phyloP scores from a whole-genome alignment of 2,329 filamentous ascomycete species.

The Sclerotinia sclerotiorum region DNA sequence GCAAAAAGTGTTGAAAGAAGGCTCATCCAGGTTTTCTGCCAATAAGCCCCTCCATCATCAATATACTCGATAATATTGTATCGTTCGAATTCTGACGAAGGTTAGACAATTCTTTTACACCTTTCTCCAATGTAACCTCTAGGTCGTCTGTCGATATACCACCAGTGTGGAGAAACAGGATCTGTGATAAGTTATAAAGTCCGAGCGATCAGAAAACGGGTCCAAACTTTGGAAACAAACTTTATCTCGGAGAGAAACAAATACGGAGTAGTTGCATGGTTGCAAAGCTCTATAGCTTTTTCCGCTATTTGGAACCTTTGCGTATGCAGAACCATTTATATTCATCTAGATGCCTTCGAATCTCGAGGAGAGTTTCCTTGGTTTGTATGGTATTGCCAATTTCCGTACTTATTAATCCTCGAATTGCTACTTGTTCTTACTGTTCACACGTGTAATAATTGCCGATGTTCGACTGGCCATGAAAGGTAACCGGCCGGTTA shows the following conservation, averaged over 20 bases:
- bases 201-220: background rate
- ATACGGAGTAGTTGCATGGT: background rate
- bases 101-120: background rate
- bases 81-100: background rate
- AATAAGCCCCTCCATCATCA: background rate
- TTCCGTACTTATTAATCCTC: background rate
- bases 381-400: background rate
- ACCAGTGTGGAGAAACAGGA: background rate
- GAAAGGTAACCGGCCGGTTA: background rate
- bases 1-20: background rate
- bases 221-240: background rate
- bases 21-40: background rate
- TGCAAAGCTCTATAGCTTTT: background rate
- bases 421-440: background rate
- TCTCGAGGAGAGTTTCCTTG: background rate
- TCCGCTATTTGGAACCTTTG: background rate
- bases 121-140: background rate
- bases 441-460: background rate
- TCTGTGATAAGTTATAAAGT: background rate
- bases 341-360: background rate
- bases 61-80: background rate
- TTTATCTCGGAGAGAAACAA: background rate
- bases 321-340: background rate
- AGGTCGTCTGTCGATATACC: background rate
- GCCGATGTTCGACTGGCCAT: background rate